Base-by-base conservation (phyloP, 2,329 filamentous ascomycete species). In the Rutstroemia sydowiana region DNA sequence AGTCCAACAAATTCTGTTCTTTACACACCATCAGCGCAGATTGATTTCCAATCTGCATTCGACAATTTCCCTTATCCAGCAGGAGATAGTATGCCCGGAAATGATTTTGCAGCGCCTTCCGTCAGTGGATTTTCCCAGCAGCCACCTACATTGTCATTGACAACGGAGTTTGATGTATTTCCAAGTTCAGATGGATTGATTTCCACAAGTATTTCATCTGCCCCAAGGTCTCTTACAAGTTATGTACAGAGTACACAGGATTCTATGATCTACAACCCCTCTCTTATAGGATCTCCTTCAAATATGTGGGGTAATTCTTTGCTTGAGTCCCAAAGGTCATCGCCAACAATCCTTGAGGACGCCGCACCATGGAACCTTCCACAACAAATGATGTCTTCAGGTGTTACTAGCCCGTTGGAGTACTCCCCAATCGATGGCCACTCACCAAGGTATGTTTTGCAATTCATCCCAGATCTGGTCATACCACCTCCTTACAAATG, bases 361-460 rank as follows among this genome's bases (percentile, higher is more conserved):
- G 63, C 63, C 14, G 63, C 63, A 42, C 36, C 53, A 13, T 65
- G 61, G 61, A 28, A 56, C n/a, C 37, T 62, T 20, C 50, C 56
- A 37, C 39, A 53, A 45, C 57, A 56, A 45, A 56, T 64, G 44
- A 59, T 61, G 53, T 55, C 55, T 43, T 56, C 59, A 23, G 40
- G 54, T 46, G 57, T 56, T 23, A 61, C 58, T 36, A 63, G 59
- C 55, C 62, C 65, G 37, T 55, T 61, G 41, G 57, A 62, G n/a
- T 61, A 63, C 54, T 62, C 62, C 11, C 60, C 63, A 43, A 42
- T 63, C 36, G 62, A 61, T 58, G 55, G 53, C 45, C 41, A 59
- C 41, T 66, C 64, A 45, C 64, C 64, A n/a, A 64, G 57, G 59
- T 66, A 64, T 57, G 59, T 63, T 52, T 53, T 59, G 55, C 60